These are phyloP conservation scores for Endothia cerciana DNA, from an alignment of 2,329 filamentous ascomycete species.

Conservation along the genomic window DNA sequence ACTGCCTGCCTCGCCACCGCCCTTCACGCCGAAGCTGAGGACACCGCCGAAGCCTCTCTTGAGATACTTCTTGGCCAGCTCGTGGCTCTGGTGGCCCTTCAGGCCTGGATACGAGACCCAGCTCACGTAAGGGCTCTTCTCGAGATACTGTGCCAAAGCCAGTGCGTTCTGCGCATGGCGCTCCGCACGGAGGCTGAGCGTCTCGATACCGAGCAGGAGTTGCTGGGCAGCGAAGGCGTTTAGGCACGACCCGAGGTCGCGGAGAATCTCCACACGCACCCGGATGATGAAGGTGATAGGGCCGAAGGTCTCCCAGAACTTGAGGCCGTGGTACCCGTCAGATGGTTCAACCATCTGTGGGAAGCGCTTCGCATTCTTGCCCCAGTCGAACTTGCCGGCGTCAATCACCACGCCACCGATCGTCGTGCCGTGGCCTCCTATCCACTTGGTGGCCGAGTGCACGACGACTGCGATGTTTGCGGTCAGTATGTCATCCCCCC, in stretches of 20 bases:
- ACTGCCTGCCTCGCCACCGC: conserved; percentile 79
- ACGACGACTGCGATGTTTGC: conserved; percentile 62
- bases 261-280: conserved; percentile 84
- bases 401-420: conserved; percentile 87
- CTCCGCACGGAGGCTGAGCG: conserved; percentile 83
- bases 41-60: conserved; percentile 86
- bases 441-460: conserved; percentile 96
- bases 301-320: conserved; percentile 94
- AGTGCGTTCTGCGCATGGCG: conserved; percentile 85
- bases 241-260: conserved; percentile 80
- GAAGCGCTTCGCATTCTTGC: conserved; percentile 79
- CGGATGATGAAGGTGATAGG: conserved; percentile 81
- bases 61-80: conserved; percentile 84
- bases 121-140: conserved; percentile 79
- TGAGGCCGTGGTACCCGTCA: conserved; percentile 88
- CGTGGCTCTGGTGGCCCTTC: conserved; percentile 78
- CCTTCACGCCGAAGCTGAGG: conserved; percentile 90
- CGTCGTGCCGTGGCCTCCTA: conserved; percentile 92
- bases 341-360: conserved; percentile 90
- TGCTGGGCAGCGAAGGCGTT: conserved; percentile 95
- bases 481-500: not conserved
- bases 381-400: conserved; percentile 93
- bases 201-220: conserved; percentile 86
- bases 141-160: conserved; percentile 78
- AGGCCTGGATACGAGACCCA: conserved; percentile 97